Conservation (phyloP, 1,139 yeast species). For the Taiozyma sp. region DNA sequence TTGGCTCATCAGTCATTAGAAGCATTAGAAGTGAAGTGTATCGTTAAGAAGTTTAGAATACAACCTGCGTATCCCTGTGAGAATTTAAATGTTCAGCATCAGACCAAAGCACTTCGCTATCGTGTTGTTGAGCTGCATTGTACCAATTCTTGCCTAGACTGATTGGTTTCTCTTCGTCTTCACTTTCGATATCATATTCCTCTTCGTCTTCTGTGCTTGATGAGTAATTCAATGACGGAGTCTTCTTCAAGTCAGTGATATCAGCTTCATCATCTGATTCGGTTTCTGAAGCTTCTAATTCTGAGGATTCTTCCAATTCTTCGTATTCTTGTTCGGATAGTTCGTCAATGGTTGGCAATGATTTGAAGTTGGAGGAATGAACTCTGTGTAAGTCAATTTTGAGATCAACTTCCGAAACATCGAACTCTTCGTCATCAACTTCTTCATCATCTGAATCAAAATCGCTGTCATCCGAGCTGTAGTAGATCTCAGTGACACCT, state of each 20-base stretch:
- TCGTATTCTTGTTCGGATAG: conserved; percentile 15
- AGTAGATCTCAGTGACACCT: neutral
- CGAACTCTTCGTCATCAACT: conserved; percentile 7
- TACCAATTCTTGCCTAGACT: neutral
- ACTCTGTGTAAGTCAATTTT: conserved; percentile 2
- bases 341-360: conserved; percentile 15
- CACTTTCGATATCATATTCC: conserved; percentile 8
- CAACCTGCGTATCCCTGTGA: neutral
- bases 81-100: neutral
- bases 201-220: conserved; percentile 18
- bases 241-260: conserved; percentile 16
- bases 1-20: neutral
- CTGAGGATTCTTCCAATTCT: conserved; percentile 8
- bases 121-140: neutral
- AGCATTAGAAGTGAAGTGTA: neutral
- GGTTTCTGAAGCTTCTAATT: conserved; percentile 6
- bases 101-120: neutral
- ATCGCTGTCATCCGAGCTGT: conserved; percentile 6
- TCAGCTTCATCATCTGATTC: conserved; percentile 15
- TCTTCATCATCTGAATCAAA: conserved; percentile 10
- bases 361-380: conserved; percentile 12
- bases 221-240: conserved; percentile 18
- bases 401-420: conserved; percentile 2
- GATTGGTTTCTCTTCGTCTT: conserved; percentile 3
- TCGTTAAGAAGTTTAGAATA: neutral